Conservation (phyloP, 345 rosid genomes). For the Linum usitatissimum region DNA sequence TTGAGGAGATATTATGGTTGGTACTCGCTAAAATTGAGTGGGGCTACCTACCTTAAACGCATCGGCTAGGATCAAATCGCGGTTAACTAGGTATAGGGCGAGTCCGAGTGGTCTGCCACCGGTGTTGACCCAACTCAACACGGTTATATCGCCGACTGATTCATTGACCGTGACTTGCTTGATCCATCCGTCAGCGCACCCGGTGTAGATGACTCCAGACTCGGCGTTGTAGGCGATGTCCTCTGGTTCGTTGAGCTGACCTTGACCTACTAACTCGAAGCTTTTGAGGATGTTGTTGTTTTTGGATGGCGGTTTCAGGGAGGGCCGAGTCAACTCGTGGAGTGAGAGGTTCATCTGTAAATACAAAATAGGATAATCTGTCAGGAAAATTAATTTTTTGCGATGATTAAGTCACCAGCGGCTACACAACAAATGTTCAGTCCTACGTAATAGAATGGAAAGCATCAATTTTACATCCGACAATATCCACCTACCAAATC, state of each 20-base stretch:
- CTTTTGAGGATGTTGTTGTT: background rate
- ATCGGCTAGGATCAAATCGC: constrained; percentile 56
- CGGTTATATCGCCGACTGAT: constrained; percentile 25
- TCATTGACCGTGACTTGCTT: constrained; percentile 47
- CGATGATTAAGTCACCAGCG: too few relatives aligned
- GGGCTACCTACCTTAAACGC: constrained; percentile 35
- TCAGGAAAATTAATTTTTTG: too few relatives aligned
- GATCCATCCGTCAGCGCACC: constrained; percentile 76
- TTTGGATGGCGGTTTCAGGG: background rate
- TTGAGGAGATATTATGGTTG: too few relatives aligned
- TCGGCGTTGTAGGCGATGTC: background rate
- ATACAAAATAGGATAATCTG: too few relatives aligned
- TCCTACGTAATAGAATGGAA: too few relatives aligned
- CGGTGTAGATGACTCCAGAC: constrained; percentile 38
- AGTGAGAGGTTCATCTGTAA: too few relatives aligned
- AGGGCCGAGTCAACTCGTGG: background rate
- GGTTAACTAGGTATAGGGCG: constrained; percentile 28
- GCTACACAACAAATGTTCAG: too few relatives aligned
- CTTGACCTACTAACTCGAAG: background rate
- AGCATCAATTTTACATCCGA: too few relatives aligned
- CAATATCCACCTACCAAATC: too few relatives aligned
- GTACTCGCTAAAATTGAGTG: too few relatives aligned
- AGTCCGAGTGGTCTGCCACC: constrained; percentile 85
- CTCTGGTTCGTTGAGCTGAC: background rate
- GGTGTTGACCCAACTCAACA: constrained; percentile 47